Conservation (phyloP, 2,329 filamentous ascomycete genomes). For the Chrysosporium keratinophilum region DNA sequence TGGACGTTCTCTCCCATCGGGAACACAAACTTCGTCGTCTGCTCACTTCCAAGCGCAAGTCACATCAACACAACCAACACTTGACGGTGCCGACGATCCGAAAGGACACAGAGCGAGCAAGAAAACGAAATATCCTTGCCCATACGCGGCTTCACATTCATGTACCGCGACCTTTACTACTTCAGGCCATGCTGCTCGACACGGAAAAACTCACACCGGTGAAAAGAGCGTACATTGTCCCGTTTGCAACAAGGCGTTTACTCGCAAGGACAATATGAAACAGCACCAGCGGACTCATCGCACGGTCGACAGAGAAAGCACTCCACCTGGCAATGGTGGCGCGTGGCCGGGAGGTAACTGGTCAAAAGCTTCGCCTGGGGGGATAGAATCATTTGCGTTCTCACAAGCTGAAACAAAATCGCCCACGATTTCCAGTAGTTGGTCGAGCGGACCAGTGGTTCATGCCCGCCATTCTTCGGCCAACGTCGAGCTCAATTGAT, state of each 20-base stretch:
- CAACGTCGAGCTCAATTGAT: not conserved
- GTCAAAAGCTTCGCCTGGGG: not conserved
- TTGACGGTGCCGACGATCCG: slow-evolving; percentile 21
- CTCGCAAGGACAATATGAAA: slow-evolving; percentile 61
- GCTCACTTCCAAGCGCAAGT: slow-evolving; percentile 18
- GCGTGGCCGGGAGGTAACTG: not conserved
- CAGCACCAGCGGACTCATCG: slow-evolving; percentile 54
- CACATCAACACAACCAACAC: slow-evolving; percentile 22
- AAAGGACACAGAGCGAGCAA: slow-evolving; percentile 23
- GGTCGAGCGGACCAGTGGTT: not conserved
- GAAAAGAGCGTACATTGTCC: slow-evolving; percentile 59
- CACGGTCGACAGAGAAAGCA: slow-evolving; percentile 10
- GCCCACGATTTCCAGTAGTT: not conserved
- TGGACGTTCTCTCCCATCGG: not conserved
- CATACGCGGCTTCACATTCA: slow-evolving; percentile 48
- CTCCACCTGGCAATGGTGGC: not conserved
- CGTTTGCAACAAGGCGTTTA: slow-evolving; percentile 58
- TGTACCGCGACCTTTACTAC: slow-evolving; percentile 57
- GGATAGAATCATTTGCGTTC: not conserved
- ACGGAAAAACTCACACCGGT: slow-evolving; percentile 59
- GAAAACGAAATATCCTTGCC: slow-evolving; percentile 58
- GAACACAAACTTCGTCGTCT: not conserved
- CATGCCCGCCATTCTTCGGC: not conserved
- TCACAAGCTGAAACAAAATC: not conserved
- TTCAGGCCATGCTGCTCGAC: slow-evolving; percentile 56